These are phyloP conservation scores for Coniophora puteana DNA, from an alignment of 1,284 basidiomycete genomes.

Conservation along the genomic window DNA sequence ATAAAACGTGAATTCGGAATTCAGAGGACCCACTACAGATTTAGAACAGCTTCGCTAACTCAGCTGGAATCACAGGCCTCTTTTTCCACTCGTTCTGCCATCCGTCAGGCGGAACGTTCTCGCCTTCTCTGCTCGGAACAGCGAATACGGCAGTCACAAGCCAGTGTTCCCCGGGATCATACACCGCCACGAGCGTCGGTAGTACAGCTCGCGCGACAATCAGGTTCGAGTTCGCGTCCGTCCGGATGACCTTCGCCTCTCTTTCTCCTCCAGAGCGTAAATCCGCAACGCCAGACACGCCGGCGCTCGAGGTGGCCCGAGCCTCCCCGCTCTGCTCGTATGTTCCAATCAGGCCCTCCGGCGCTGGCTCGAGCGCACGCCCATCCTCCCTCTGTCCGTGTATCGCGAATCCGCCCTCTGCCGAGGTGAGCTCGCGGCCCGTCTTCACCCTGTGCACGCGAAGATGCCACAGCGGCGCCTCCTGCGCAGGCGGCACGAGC, in stretches of 20 bases:
- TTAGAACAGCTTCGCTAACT: slow-evolving; percentile 33
- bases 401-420: slow-evolving; percentile 71
- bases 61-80: slow-evolving; percentile 43
- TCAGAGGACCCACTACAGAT: too few relatives aligned
- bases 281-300: slow-evolving; percentile 61
- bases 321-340: slow-evolving; percentile 40
- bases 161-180: slow-evolving; percentile 44
- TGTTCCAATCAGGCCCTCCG: slow-evolving; percentile 42
- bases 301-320: slow-evolving; percentile 56
- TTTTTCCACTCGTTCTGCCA: slow-evolving; percentile 56
- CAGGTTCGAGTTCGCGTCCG: slow-evolving; percentile 72
- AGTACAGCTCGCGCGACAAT: slow-evolving; percentile 66
- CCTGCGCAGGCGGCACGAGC: slow-evolving; percentile 59
- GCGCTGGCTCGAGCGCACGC: slow-evolving; percentile 49
- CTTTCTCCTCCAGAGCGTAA: slow-evolving; percentile 33
- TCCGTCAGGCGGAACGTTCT: slow-evolving; percentile 37
- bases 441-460: slow-evolving; percentile 63
- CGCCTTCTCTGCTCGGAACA: slow-evolving; percentile 40
- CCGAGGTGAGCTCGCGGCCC: slow-evolving; percentile 46
- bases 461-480: slow-evolving; percentile 63
- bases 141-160: slow-evolving; percentile 71
- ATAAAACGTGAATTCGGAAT: not conserved
- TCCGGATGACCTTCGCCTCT: slow-evolving; percentile 51
- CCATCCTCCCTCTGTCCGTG: slow-evolving; percentile 67
- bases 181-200: slow-evolving; percentile 56